Evolutionary conservation across 2,329 filamentous ascomycete species (phyloP), one percentile per base, ranked within the genome.

Genomic region (Fusarium austroafricanum): DNA sequence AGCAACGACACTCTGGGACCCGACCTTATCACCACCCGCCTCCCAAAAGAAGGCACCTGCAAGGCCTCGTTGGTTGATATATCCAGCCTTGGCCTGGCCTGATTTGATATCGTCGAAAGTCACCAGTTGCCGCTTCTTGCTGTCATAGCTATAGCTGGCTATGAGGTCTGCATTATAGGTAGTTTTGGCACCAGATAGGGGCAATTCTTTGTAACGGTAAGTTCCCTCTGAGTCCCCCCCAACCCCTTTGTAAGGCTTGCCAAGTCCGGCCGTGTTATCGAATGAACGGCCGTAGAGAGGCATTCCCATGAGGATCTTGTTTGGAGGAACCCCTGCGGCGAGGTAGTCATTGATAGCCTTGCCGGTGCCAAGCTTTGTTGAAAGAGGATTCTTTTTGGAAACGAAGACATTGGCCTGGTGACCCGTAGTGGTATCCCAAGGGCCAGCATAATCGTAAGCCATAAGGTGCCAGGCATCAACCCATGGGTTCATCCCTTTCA

Each of bases 41-140:
- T 96, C 92, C 93, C 93, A 97, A 86, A 91, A 96, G 83, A 96
- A 92, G 1, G 87, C 89, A 14, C 93, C 93, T 2, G 91, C 92
- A 2, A 96, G 84, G 0, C 85, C 81, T 53, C 83, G 82, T 21
- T 80, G 72, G 69, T 82, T 80, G 67, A 96, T 83, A 73, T 90
- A 96, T 10, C 81, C 75, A 1, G 86, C 86, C 81, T 96, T 96
- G 67, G 80, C 75, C 28, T 75, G 76, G 1, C 86, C 87, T 65
- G 89, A 87, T 31, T 79, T 76, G 1, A 87, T 81, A 6, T 85
- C 91, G 71, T 92, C 89, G 72, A 92, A 96, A 23, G 87, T 88
- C 50, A 97, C 82, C 80, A 96, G 87, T 72, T 88, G 87, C 49
- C 83, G 81, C 11, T 81, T 82, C 0, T 57, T 70, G 1, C 78